Evolutionary conservation across 148 eudicot genomes (phyloP).

Genomic region (Nepenthes gracilis): DNA sequence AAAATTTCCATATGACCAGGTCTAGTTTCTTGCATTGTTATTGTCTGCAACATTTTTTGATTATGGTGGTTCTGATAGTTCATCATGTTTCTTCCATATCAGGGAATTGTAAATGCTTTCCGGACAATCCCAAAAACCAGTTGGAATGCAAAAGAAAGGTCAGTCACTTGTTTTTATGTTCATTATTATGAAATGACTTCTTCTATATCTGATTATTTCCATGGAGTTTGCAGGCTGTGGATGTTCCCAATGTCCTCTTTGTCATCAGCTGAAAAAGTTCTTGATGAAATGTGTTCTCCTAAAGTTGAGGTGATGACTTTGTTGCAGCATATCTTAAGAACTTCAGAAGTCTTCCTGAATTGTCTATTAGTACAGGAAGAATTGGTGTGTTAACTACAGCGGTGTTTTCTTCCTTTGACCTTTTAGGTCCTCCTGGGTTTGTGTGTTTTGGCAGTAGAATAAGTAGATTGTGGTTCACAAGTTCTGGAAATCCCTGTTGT

Average conservation of each 20-base stretch:
- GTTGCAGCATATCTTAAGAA: neutral
- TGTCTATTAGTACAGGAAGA: neutral
- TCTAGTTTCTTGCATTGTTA: conserved; percentile 10
- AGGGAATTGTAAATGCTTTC: conserved; percentile 62
- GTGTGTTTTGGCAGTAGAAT: neutral
- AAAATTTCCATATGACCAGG: conserved; percentile 70
- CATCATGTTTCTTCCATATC: conserved; percentile 6
- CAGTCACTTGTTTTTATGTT: neutral
- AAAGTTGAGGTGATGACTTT: conserved; percentile 51
- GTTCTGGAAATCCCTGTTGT: no score
- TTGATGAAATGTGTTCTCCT: conserved; percentile 35
- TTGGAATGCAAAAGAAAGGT: conserved; percentile 95
- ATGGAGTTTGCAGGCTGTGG: conserved; percentile 62
- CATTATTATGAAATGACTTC: neutral
- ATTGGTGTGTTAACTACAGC: neutral
- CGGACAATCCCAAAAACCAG: conserved; percentile 76
- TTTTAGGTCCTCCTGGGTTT: neutral
- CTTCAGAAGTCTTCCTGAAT: neutral
- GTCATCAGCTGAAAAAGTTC: conserved; percentile 57
- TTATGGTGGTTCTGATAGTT: conserved; percentile 3
- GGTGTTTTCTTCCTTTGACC: no score
- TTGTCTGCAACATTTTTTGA: neutral
- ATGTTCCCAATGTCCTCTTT: conserved; percentile 66
- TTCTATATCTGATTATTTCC: neutral
- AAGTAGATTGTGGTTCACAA: no score